Conservation (phyloP, 2,329 filamentous ascomycete species). For the Diplocarpon mali region DNA sequence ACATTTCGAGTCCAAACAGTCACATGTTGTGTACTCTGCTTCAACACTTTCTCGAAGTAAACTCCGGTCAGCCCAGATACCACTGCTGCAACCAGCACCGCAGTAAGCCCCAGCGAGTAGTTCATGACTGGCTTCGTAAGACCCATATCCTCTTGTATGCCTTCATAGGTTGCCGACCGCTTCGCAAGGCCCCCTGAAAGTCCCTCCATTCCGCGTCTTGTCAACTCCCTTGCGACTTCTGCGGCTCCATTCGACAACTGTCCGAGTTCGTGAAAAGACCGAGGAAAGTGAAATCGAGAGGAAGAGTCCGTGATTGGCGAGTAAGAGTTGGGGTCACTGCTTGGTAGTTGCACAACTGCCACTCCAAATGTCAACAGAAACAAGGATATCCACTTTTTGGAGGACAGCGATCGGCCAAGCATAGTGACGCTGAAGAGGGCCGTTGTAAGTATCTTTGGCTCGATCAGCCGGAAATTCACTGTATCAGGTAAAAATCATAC, state of each 20-base stretch:
- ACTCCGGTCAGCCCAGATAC: constrained; percentile 79
- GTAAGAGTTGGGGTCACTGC: constrained; percentile 43
- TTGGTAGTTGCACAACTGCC: constrained; percentile 72
- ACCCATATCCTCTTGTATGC: constrained; percentile 57
- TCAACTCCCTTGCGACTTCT: constrained; percentile 40
- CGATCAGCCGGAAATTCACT: constrained; percentile 8
- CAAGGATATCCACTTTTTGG: constrained; percentile 70
- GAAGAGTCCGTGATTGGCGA: constrained; percentile 51
- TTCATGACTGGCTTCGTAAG: constrained; percentile 51
- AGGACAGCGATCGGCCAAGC: constrained; percentile 57
- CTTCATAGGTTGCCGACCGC: constrained; percentile 82
- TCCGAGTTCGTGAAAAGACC: constrained; percentile 67
- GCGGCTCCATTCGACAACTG: constrained; percentile 44
- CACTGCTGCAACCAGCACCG: constrained; percentile 66
- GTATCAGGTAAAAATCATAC: constrained; percentile 28
- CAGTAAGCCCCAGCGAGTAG: constrained; percentile 64
- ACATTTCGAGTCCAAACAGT: constrained; percentile 93
- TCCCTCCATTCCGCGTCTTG: constrained; percentile 34
- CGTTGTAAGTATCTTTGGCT: constrained; percentile 62
- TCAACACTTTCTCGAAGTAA: constrained; percentile 84
- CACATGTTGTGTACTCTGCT: constrained; percentile 63
- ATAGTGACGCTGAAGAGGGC: constrained; percentile 77
- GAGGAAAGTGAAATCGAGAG: constrained; percentile 53
- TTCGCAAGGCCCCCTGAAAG: constrained; percentile 39
- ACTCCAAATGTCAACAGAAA: constrained; percentile 73